phyloP scores from a whole-genome alignment of 2,329 filamentous ascomycete species.

The Colletotrichum falcatum region DNA sequence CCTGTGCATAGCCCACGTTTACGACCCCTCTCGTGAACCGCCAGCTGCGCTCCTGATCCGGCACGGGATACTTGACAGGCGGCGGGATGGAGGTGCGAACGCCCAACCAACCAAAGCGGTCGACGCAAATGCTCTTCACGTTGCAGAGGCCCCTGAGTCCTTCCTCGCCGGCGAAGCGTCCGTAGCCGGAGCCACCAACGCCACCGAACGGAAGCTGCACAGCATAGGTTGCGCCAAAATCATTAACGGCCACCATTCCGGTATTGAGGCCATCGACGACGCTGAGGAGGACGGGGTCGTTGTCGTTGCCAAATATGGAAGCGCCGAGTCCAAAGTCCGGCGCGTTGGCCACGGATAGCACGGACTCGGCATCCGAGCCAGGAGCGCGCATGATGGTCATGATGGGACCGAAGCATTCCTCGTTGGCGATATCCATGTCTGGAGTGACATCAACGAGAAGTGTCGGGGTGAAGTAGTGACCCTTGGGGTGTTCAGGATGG shows the following conservation, averaged over 20 bases:
- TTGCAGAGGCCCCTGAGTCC: conserved; percentile 89
- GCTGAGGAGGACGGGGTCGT: conserved; percentile 67
- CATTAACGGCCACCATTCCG: conserved; percentile 95
- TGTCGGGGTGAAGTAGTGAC: conserved; percentile 94
- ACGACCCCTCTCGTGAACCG: conserved; percentile 72
- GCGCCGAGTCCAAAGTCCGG: conserved; percentile 89
- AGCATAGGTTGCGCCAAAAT: conserved; percentile 94
- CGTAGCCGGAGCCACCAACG: conserved; percentile 89
- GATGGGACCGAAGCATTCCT: conserved; percentile 93
- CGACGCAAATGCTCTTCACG: conserved; percentile 85
- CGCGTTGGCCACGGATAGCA: conserved; percentile 84
- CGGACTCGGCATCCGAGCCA: conserved; percentile 68
- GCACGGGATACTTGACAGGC: conserved; percentile 84
- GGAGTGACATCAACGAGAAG: conserved; percentile 90
- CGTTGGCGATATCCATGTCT: conserved; percentile 86
- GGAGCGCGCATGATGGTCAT: conserved; percentile 85
- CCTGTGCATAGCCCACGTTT: conserved; percentile 69
- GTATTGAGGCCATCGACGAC: conserved; percentile 78
- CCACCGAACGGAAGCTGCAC: conserved; percentile 96
- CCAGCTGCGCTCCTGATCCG: conserved; percentile 72
- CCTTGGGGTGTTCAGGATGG: conserved; percentile 80
- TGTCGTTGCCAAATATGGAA: conserved; percentile 83
- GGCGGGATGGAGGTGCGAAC: conserved; percentile 82
- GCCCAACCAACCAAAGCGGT: conserved; percentile 72
- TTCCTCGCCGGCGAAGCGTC: conserved; percentile 91